Percentiles rank a stretch among this genome's conserved stretches.
These are phyloP conservation scores for Xylariaceae sp. DNA, from an alignment of 2,329 filamentous ascomycete species.

Conservation along the genomic window DNA sequence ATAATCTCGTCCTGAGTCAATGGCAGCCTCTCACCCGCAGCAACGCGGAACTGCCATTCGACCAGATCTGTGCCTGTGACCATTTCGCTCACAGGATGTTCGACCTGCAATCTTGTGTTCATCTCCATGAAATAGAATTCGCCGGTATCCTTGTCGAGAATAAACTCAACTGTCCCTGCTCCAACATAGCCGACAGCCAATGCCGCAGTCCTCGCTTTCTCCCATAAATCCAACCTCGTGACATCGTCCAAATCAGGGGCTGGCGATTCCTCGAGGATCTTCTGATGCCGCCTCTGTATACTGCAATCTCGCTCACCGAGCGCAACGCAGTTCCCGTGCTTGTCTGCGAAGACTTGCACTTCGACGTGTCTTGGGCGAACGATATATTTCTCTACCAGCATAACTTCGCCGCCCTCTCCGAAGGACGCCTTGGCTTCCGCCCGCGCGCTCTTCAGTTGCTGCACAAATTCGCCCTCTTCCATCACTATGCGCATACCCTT, in stretches of 20 bases:
- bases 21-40: slow-evolving; percentile 53
- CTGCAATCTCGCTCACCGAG: slow-evolving; percentile 87
- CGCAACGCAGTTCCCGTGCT: slow-evolving; percentile 72
- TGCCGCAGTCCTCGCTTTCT: slow-evolving; percentile 61
- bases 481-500: slow-evolving; percentile 80
- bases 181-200: slow-evolving; percentile 82
- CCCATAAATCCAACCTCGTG: slow-evolving; percentile 59
- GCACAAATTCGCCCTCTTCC: slow-evolving; percentile 62
- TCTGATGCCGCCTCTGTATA: slow-evolving; percentile 82
- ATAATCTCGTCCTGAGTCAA: slow-evolving; percentile 63
- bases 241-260: slow-evolving; percentile 62
- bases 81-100: slow-evolving; percentile 84
- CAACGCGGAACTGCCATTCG: slow-evolving; percentile 88
- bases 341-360: slow-evolving; percentile 86
- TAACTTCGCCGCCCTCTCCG: slow-evolving; percentile 72
- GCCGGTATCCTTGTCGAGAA: slow-evolving; percentile 77
- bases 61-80: slow-evolving; percentile 73
- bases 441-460: slow-evolving; percentile 67
- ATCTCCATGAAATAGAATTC: slow-evolving; percentile 82
- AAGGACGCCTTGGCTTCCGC: slow-evolving; percentile 76
- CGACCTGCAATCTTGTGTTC: slow-evolving; percentile 88
- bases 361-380: slow-evolving; percentile 79
- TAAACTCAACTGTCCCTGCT: slow-evolving; percentile 86
- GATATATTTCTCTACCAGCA: slow-evolving; percentile 83
- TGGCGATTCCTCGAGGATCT: slow-evolving; percentile 85